Evolutionary conservation across 768 basidiomycete species (phyloP).

Genomic region (Russula compacta): DNA sequence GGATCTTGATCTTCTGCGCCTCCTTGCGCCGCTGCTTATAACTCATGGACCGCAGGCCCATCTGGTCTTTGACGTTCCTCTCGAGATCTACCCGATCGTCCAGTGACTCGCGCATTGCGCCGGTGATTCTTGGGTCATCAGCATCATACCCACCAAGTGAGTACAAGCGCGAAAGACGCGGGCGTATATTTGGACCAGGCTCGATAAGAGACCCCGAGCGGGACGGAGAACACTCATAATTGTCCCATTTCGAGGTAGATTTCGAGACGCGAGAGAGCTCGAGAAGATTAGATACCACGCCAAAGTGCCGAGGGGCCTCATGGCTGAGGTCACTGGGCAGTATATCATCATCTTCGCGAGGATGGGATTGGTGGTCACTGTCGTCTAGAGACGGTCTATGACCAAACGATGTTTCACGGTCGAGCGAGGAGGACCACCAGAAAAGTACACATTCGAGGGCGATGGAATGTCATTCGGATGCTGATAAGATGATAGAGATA

Average conservation of each 20-base stretch:
- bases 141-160: constrained; percentile 34
- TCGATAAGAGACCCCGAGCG: not conserved
- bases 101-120: constrained; percentile 37
- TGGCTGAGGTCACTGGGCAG: not conserved
- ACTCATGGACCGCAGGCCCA: constrained; percentile 45
- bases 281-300: constrained; percentile 11
- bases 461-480: constrained; percentile 9
- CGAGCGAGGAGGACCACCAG: not conserved
- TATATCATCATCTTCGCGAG: not conserved
- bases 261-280: constrained; percentile 8
- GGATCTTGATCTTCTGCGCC: constrained; percentile 51
- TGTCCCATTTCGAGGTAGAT: not conserved
- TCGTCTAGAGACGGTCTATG: not conserved
- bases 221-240: not conserved
- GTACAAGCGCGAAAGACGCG: constrained; percentile 16
- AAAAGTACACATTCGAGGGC: not conserved
- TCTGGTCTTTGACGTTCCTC: constrained; percentile 32
- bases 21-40: constrained; percentile 56
- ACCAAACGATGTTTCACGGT: not conserved
- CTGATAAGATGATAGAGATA: constrained; percentile 12
- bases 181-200: not conserved
- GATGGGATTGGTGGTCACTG: not conserved
- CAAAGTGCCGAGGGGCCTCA: not conserved
- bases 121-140: constrained; percentile 63
- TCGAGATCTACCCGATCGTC: constrained; percentile 52